Evolutionary conservation across 176 grass and related monocot genomes (phyloP).

Genomic region (Zea luxurians): DNA sequence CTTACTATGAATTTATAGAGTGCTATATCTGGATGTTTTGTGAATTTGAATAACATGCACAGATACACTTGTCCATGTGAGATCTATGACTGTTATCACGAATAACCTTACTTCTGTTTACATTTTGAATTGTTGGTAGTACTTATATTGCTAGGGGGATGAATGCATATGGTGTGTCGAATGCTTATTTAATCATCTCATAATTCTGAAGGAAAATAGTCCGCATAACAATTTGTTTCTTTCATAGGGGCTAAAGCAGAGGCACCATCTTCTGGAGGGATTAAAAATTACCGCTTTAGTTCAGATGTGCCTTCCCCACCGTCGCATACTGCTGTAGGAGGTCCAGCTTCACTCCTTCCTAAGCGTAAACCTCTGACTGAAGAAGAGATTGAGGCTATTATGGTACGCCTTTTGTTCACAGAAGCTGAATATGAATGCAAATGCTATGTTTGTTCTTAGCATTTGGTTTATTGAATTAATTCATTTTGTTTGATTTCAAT

Average conservation of each 20-base stretch:
- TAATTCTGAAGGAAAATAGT: constrained; percentile 28
- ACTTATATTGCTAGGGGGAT: background rate
- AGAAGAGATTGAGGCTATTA: constrained; percentile 92
- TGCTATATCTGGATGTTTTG: constrained; percentile 4
- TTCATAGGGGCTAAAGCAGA: constrained; percentile 51
- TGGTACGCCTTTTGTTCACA: constrained; percentile 52
- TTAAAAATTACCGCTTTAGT: constrained; percentile 78
- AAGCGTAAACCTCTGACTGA: constrained; percentile 87
- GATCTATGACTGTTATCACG: background rate
- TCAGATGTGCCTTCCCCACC: constrained; percentile 89
- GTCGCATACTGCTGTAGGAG: constrained; percentile 80
- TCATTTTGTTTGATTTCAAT: constrained; percentile 8
- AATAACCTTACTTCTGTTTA: background rate
- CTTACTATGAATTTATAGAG: background rate
- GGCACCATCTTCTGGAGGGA: constrained; percentile 47
- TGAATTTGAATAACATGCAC: background rate
- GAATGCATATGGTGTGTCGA: background rate
- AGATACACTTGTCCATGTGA: background rate
- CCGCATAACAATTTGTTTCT: constrained; percentile 20
- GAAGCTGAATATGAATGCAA: background rate
- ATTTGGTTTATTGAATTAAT: background rate
- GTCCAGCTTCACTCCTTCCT: constrained; percentile 86
- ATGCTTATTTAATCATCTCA: background rate
- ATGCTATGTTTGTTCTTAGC: constrained; percentile 11
- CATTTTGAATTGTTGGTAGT: background rate